Percentiles rank a stretch among this genome's conserved stretches.
Evolutionary conservation across 441 rosid genomes (phyloP).

Genomic region (Arabidopsis hybrid): DNA sequence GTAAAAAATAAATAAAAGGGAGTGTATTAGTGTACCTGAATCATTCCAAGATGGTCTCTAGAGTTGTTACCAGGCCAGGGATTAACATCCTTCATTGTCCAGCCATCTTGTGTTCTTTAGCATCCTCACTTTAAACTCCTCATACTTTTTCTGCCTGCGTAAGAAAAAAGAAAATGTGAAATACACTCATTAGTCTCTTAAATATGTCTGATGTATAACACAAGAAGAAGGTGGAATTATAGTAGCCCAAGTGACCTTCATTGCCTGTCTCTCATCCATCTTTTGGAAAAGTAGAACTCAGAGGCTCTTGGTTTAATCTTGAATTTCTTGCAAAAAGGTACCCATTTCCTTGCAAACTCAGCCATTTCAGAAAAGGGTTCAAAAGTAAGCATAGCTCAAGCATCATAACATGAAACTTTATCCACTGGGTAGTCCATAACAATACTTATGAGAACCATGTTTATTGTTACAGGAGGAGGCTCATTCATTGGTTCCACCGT

Average conservation of each 20-base stretch:
- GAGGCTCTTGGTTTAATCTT: slow-evolving; percentile 95
- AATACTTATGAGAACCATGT: too few relatives aligned
- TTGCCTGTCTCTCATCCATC: slow-evolving; percentile 94
- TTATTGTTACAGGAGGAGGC: too few relatives aligned
- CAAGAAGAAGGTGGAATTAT: background rate
- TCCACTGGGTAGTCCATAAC: too few relatives aligned
- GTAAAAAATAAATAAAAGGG: background rate
- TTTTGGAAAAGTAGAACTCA: slow-evolving; percentile 94
- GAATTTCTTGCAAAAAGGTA: slow-evolving; percentile 92
- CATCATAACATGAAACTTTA: too few relatives aligned
- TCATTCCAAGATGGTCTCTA: slow-evolving; percentile 96
- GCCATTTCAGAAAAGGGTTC: too few relatives aligned
- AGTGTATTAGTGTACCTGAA: slow-evolving; percentile 59
- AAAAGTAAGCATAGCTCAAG: too few relatives aligned
- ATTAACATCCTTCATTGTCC: slow-evolving; percentile 99
- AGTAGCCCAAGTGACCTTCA: slow-evolving; percentile 64
- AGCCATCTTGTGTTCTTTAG: slow-evolving; percentile 95
- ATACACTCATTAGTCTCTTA: slow-evolving; percentile 5
- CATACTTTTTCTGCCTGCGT: slow-evolving; percentile 78
- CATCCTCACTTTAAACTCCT: slow-evolving; percentile 94
- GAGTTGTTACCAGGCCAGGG: slow-evolving; percentile 98
- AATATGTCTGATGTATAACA: slow-evolving; percentile 14
- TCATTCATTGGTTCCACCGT: too few relatives aligned
- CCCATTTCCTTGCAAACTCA: too few relatives aligned
- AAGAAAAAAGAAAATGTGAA: background rate